Percentiles rank a stretch among this genome's conserved stretches.
Evolutionary conservation across 2,329 filamentous ascomycete species (phyloP).

Genomic region (Corynespora cassiicola): DNA sequence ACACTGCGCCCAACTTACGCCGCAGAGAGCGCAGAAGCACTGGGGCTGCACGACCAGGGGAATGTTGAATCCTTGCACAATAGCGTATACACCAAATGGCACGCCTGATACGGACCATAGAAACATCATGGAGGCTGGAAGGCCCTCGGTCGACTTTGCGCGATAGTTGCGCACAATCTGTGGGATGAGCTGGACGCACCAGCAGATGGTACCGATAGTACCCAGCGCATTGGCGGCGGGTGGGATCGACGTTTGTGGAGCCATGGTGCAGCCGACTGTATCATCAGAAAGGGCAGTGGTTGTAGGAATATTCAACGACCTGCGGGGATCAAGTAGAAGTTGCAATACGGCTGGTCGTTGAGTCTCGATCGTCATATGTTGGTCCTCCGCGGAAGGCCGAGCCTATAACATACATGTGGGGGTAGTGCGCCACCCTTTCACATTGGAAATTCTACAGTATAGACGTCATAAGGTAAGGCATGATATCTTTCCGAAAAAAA

Average conservation of each 20-base stretch:
- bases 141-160: conserved; percentile 67
- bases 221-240: conserved; percentile 64
- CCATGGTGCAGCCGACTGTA: no score
- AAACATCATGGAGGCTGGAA: conserved; percentile 74
- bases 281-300: no score
- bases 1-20: conserved; percentile 57
- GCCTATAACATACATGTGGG: no score
- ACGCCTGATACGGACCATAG: conserved; percentile 71
- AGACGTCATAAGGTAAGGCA: no score
- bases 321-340: no score
- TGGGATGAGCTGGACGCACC: conserved; percentile 28
- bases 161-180: conserved; percentile 73
- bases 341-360: no score
- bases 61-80: conserved; percentile 56
- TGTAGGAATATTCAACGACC: no score
- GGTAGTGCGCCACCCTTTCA: no score
- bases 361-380: no score
- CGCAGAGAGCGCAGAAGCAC: conserved; percentile 53
- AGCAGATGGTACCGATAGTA: conserved; percentile 62
- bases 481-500: no score
- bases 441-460: no score
- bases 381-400: no score
- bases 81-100: conserved; percentile 67
- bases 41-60: conserved; percentile 54
- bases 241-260: conserved; percentile 45